Evolutionary conservation across 371 early-diverging fungal genomes (phyloP), one percentile per base, ranked within the genome.

Genomic region (Zopfochytrium polystomum): DNA sequence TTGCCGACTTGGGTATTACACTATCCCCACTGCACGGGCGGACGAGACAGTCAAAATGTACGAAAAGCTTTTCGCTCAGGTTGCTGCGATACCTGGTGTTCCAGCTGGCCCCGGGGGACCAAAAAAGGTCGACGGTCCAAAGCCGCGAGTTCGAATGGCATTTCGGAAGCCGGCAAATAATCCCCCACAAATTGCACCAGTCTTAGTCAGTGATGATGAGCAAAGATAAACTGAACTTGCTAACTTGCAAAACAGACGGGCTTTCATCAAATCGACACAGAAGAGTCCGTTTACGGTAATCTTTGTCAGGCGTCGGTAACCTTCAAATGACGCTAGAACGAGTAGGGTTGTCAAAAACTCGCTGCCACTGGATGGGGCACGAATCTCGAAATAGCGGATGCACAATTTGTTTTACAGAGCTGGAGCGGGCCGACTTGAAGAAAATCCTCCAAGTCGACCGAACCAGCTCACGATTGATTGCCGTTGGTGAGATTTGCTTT

Each of bases 1-100:
- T 54, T 74, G 76, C 0, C 32, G 75, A 9, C 53, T 78, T n/a
- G 81, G 71, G 22, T 81, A 78, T 57, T 81, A 79, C 56, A 56
- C 78, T n/a, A 33, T 80, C 6, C 78, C 77, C 2, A 72, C 72
- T 1, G 20, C n/a, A 3, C 25, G 53, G 13, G 67, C 70, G 9
- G 75, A 77, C 32, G 63, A 35, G 2, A 56, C 72, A 13, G 64
- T 67, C 9, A 56, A 60, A 11, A 62, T 46, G 45, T 76, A 67
- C 43, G 81, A 80, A 48, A 57, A 61, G n/a, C 25, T 76, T 5
- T 77, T 80, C 44, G 30, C 68, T 18, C 31, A 66, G 33, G 49
- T 47, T 15, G 47, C 43, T 33, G 54, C 53, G 9, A 52, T 31
- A 13, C 35, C 6, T 27, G 33, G 22, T 22, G 58, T 33, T 6